Conservation (phyloP, 2,329 filamentous ascomycete species). For the Alternaria ventricosa region DNA sequence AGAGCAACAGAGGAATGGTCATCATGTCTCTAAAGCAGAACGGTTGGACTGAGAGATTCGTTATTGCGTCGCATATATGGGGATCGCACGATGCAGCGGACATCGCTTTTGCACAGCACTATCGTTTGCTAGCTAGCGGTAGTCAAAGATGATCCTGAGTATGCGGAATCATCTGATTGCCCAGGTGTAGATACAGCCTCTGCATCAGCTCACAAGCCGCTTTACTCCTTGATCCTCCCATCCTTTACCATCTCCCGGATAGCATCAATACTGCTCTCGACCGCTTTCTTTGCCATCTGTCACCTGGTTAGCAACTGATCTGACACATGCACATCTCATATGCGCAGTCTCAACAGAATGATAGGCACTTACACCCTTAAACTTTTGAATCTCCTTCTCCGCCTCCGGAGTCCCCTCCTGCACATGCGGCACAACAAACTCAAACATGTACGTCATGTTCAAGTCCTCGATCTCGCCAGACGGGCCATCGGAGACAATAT, state of each 20-base stretch:
- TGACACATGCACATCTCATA: neutral
- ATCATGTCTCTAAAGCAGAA: neutral
- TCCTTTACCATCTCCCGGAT: conserved; percentile 53
- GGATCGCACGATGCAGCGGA: neutral
- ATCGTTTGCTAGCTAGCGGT: neutral
- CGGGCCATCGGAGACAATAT: conserved; percentile 52
- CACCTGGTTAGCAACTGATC: conserved; percentile 8
- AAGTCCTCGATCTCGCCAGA: conserved; percentile 43
- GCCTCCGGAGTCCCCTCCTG: conserved; percentile 45
- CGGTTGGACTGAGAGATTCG: neutral
- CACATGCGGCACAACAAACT: conserved; percentile 48
- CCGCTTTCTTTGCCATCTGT: conserved; percentile 51
- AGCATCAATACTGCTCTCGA: conserved; percentile 52
- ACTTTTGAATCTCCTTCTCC: conserved; percentile 31
- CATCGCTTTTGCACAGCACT: neutral
- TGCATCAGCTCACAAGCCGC: neutral
- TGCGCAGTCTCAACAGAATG: neutral
- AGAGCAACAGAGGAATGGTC: neutral
- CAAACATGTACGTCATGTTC: conserved; percentile 57
- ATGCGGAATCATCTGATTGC: neutral
- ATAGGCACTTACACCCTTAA: conserved; percentile 29
- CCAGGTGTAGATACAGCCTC: neutral
- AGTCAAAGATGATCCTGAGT: neutral
- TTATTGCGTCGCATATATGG: neutral
- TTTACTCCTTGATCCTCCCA: conserved; percentile 36